These are phyloP conservation scores for Chloropicon primus DNA, from an alignment of 139 green algal genomes.

Conservation along the genomic window DNA sequence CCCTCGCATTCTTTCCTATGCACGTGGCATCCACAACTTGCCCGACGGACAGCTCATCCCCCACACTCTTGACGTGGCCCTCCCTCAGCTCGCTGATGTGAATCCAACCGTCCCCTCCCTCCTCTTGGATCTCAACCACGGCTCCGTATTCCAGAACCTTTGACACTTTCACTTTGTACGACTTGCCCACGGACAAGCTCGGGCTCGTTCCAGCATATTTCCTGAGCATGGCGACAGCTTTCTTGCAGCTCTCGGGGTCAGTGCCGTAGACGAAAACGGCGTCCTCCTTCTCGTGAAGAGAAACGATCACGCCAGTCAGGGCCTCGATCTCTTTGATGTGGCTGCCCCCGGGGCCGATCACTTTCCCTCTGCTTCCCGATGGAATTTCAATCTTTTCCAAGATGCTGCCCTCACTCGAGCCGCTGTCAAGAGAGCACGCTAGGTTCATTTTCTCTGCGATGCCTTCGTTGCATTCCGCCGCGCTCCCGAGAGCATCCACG, in stretches of 20 bases:
- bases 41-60: neutral
- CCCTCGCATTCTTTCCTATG: neutral
- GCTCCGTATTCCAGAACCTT: neutral
- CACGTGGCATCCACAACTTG: neutral
- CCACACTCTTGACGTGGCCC: neutral
- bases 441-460: neutral
- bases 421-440: neutral
- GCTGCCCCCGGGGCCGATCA: neutral
- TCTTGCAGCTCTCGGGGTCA: neutral
- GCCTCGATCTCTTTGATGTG: neutral
- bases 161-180: neutral
- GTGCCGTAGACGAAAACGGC: neutral
- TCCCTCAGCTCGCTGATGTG: neutral
- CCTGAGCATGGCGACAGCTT: neutral
- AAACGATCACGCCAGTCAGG: neutral
- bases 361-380: neutral
- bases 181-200: neutral
- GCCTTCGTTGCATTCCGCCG: neutral
- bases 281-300: neutral
- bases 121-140: neutral
- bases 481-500: neutral
- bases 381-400: neutral
- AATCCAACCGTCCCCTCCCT: neutral
- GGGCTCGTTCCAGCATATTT: neutral
- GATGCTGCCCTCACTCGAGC: neutral